Percentiles rank a stretch among this genome's conserved stretches.
Evolutionary conservation across 1,284 basidiomycete genomes (phyloP).

Genomic region (Leccinum griseonigrum): DNA sequence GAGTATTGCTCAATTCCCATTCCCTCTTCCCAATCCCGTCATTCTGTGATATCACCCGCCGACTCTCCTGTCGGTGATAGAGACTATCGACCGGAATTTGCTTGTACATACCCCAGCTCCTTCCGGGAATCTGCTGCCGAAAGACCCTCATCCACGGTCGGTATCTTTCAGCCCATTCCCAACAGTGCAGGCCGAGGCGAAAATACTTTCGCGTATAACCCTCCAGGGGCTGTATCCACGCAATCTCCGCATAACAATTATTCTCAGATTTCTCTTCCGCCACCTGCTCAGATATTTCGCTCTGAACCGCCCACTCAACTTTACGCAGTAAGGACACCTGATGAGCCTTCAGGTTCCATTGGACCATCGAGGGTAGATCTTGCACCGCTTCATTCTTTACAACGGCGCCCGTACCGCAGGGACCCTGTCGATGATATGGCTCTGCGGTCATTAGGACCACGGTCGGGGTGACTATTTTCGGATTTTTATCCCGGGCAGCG

Average conservation of each 20-base stretch:
- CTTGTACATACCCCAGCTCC: conserved; percentile 20
- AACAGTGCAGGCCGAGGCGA: conserved; percentile 8
- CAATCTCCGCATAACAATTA: conserved; percentile 15
- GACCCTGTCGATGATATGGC: conserved; percentile 63
- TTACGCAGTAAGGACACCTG: conserved; percentile 28
- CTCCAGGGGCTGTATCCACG: conserved; percentile 2
- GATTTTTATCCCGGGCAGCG: conserved; percentile 16
- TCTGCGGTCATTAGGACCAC: conserved; percentile 47
- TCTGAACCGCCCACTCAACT: conserved; percentile 31
- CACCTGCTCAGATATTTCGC: conserved; percentile 31
- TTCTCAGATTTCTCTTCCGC: conserved; percentile 31
- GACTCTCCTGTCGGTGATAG: conserved; percentile 14
- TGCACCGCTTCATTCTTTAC: conserved; percentile 54
- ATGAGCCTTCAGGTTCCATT: conserved; percentile 24
- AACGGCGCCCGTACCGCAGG: conserved; percentile 57
- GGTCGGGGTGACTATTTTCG: conserved; percentile 36
- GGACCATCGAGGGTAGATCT: conserved; percentile 42
- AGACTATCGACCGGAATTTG: conserved; percentile 13
- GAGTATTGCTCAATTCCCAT: conserved; percentile 12
- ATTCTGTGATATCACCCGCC: not conserved
- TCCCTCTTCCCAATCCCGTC: conserved; percentile 6
- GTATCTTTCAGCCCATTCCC: conserved; percentile 13
- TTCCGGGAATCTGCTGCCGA: conserved; percentile 19
- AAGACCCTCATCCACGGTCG: conserved; percentile 19
- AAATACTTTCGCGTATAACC: conserved; percentile 11